Evolutionary conservation across 164 flowering plant species (phyloP).

Genomic region (Santalum album): DNA sequence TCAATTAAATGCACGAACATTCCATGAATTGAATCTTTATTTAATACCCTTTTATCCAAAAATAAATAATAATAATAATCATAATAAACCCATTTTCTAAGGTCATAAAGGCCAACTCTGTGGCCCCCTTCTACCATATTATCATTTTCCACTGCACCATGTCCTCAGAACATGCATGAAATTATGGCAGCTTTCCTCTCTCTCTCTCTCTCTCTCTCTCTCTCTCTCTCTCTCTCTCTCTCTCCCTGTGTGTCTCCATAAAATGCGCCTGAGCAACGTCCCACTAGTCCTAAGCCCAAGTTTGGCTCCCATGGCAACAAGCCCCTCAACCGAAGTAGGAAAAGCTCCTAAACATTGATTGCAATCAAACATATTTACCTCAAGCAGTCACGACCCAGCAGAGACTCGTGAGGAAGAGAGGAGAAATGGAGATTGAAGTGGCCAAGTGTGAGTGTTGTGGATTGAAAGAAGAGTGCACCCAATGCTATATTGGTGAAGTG

Average conservation of each 20-base stretch:
- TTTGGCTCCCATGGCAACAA: conserved; percentile 11
- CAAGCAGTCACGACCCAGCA: conserved; percentile 9
- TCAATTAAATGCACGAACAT: too few relatives aligned
- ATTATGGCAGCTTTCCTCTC: conserved; percentile 60
- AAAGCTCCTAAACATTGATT: conserved; percentile 12
- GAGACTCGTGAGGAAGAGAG: too few relatives aligned
- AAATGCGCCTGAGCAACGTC: conserved; percentile 13
- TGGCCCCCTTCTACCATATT: conserved; percentile 30
- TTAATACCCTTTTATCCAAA: too few relatives aligned
- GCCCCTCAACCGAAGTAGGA: conserved; percentile 1
- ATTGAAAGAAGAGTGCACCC: conserved; percentile 89
- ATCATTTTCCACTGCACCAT: conserved; percentile 48
- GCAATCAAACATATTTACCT: conserved; percentile 15
- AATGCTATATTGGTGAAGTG: conserved; percentile 62
- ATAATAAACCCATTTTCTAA: too few relatives aligned
- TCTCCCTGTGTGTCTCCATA: conserved; percentile 15
- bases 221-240: too few relatives aligned
- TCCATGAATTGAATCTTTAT: too few relatives aligned
- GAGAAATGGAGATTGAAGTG: conserved; percentile 83
- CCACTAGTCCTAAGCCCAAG: too few relatives aligned
- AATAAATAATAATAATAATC: too few relatives aligned
- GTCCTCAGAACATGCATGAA: conserved; percentile 81
- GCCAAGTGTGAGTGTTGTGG: conserved; percentile 95
- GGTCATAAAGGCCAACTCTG: too few relatives aligned
- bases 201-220: conserved; percentile 1